phyloP scores from a whole-genome alignment of 176 grass and related monocot genomes.

The Bromus sterilis region DNA sequence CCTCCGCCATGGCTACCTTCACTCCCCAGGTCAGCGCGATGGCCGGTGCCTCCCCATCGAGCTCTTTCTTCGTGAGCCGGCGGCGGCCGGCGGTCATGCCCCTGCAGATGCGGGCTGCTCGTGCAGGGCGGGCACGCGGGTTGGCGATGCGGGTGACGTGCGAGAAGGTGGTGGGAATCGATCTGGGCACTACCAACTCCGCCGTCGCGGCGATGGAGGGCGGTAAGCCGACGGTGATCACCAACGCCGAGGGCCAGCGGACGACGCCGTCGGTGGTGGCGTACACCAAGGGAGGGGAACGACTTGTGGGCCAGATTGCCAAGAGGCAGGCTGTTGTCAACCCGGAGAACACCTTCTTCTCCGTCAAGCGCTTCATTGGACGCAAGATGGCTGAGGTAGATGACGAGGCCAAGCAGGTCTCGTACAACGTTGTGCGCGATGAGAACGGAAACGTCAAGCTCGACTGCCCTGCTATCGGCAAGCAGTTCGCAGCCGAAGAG shows the following conservation, averaged over 20 bases:
- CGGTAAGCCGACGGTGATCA: conserved; percentile 94
- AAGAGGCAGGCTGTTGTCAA: conserved; percentile 97
- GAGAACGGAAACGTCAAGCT: conserved; percentile 99
- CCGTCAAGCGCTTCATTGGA: conserved; percentile 94
- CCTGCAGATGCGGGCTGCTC: conserved; percentile 18
- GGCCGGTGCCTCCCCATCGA: conserved; percentile 23
- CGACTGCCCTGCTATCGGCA: conserved; percentile 97
- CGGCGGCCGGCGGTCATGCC: conserved; percentile 8
- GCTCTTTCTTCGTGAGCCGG: conserved; percentile 51
- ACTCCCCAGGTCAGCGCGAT: conserved; percentile 46
- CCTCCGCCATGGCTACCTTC: conserved; percentile 37
- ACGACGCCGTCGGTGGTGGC: conserved; percentile 97
- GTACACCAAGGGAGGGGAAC: conserved; percentile 81
- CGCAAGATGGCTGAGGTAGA: conserved; percentile 96
- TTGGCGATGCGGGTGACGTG: conserved; percentile 56
- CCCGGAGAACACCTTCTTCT: conserved; percentile 99
- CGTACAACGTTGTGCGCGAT: conserved; percentile 68
- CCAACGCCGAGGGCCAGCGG: conserved; percentile 89
- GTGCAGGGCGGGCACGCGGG: conserved; percentile 26
- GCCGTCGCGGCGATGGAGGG: conserved; percentile 98
- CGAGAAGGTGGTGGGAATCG: conserved; percentile 98
- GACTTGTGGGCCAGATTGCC: conserved; percentile 86
- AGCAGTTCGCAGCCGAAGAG: conserved; percentile 92
- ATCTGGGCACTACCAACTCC: conserved; percentile 94
- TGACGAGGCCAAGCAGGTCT: conserved; percentile 96